These are phyloP conservation scores for Ammopiptanthus mongolicus DNA, from an alignment of 306 rosid species.

Conservation along the genomic window DNA sequence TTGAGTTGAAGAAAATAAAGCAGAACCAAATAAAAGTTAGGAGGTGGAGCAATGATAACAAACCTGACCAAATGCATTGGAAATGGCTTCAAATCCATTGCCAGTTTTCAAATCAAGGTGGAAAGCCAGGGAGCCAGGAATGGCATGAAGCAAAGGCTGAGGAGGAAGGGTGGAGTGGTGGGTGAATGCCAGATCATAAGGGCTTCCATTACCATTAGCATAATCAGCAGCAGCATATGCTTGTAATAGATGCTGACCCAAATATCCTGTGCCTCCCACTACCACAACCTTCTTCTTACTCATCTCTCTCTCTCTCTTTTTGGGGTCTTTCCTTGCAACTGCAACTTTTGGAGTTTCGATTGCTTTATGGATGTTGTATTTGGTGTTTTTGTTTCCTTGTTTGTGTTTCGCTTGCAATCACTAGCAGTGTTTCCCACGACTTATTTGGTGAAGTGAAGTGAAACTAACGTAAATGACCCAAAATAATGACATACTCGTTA, in stretches of 20 bases:
- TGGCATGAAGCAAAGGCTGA: slow-evolving; percentile 37
- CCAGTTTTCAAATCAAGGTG: slow-evolving; percentile 74
- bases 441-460: neutral
- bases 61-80: slow-evolving; percentile 67
- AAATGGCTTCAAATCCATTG: slow-evolving; percentile 66
- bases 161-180: slow-evolving; percentile 56
- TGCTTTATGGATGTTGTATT: neutral
- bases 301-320: slow-evolving; percentile 11
- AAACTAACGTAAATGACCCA: neutral
- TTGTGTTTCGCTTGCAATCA: neutral
- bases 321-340: neutral
- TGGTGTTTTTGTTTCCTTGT: no score
- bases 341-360: neutral
- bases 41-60: neutral
- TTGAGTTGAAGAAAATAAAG: neutral
- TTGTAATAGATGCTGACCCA: slow-evolving; percentile 86
- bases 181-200: slow-evolving; percentile 65
- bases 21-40: neutral
- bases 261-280: slow-evolving; percentile 89
- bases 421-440: neutral
- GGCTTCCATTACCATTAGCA: slow-evolving; percentile 14
- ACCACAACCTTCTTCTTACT: slow-evolving; percentile 55
- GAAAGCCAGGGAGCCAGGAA: slow-evolving; percentile 52
- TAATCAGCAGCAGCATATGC: slow-evolving; percentile 24
- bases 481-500: no score